Evolutionary conservation across 2,329 filamentous ascomycete genomes (phyloP), one percentile per base, ranked within the genome.

Genomic region (Xenoacremonium recifei): DNA sequence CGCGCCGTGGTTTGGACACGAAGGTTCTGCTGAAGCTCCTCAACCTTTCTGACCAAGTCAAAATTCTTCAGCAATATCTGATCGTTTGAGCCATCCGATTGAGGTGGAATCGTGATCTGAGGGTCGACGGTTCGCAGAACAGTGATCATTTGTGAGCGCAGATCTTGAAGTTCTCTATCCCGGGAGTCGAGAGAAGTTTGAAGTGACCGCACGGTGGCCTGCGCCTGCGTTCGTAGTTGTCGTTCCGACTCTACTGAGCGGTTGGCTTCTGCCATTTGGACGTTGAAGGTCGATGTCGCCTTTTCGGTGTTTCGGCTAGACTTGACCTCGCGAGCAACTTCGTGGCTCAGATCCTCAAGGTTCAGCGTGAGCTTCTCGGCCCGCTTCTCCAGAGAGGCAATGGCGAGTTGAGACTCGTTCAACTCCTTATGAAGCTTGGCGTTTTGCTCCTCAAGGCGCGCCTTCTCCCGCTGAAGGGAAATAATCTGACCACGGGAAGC

Each of bases 291-390:
- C 1, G 89, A 95, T 15, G 89, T 85, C 17, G 84, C 79, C 64
- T 96, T 95, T 66, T 97, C 92, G 4, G 91, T 92, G 61, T 87
- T 93, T 45, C 92, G 84, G 59, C 85, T 93, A 16, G 84, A 82
- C 69, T 96, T 95, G 59, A 91, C 89, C 66, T 96, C 92, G 21
- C 90, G 80, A 37, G 87, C 87, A 40, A 96, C 79, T 64, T 97
- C 90, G 55, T 97, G 92, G 54, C 89, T 95, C 25, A 96, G 73
- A 62, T 99, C 92, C 62, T 99, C 92, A 7, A 97, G 68, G 57
- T 79, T 90, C 31, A 97, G 77, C 38, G 90, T 81, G 20, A 97
- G 75, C 66, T 96, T 96, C 67, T 97, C 92, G 39, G 93, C 87
- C 64, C 93, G 89, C 72, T 97, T 97, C 63, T 96, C 90, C 6